Evolutionary conservation across 495 filamentous ascomycete species (phyloP).

Genomic region (Hypoxylon lenormandii): DNA sequence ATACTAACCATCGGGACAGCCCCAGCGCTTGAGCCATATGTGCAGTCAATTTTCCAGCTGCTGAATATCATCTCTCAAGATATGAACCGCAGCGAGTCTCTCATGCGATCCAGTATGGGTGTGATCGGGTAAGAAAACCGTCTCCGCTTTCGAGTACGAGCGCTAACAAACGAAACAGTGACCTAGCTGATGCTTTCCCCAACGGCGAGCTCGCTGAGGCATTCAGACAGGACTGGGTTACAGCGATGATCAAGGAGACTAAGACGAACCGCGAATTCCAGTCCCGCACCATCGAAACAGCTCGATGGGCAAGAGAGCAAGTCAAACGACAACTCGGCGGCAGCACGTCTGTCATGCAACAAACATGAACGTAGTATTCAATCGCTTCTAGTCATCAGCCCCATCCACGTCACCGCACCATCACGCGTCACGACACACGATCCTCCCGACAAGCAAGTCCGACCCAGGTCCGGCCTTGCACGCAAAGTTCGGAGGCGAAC

Average conservation of each 20-base stretch:
- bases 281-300: conserved; percentile 86
- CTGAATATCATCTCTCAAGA: conserved; percentile 84
- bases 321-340: conserved; percentile 88
- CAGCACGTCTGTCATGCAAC: conserved; percentile 59
- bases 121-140: conserved; percentile 81
- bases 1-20: conserved; percentile 62
- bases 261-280: conserved; percentile 85
- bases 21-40: conserved; percentile 75
- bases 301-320: conserved; percentile 96
- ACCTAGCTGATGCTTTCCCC: conserved; percentile 92
- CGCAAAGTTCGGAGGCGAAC: conserved; percentile 51
- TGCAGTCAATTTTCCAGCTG: conserved; percentile 89
- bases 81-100: conserved; percentile 84
- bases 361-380: conserved; percentile 54
- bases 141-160: conserved; percentile 2
- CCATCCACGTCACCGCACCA: conserved; percentile 28
- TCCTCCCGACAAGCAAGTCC: conserved; percentile 50
- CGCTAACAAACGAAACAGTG: conserved; percentile 69
- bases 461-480: conserved; percentile 42
- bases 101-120: conserved; percentile 93
- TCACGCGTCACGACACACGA: conserved; percentile 43
- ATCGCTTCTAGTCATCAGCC: conserved; percentile 14
- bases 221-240: conserved; percentile 92
- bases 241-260: conserved; percentile 84
- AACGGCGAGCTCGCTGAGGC: conserved; percentile 83